These are phyloP conservation scores for Leccinum arenicola DNA, from an alignment of 768 basidiomycete species.

Conservation along the genomic window DNA sequence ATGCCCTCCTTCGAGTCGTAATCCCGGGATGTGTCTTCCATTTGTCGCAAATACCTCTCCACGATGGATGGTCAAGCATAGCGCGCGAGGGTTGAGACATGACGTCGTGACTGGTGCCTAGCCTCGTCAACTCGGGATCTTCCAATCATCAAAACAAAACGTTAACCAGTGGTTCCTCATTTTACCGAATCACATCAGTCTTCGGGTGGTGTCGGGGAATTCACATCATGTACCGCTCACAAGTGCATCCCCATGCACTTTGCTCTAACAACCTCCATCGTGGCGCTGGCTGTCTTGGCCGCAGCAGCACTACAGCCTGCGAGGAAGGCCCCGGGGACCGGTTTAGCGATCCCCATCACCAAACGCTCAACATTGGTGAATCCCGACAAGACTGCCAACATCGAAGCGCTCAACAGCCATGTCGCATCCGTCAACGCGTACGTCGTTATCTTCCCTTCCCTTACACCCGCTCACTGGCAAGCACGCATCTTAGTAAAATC, in stretches of 20 bases:
- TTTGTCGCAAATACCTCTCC: no score
- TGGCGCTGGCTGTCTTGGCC: conserved; percentile 4
- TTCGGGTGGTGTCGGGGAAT: no score
- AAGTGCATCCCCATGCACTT: background rate
- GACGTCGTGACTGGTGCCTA: no score
- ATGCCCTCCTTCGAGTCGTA: no score
- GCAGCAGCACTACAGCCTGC: conserved; percentile 3
- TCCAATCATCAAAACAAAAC: no score
- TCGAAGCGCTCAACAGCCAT: conserved; percentile 6
- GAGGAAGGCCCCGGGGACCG: background rate
- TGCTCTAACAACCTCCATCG: background rate
- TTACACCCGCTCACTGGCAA: background rate
- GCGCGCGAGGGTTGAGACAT: no score
- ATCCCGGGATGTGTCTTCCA: no score
- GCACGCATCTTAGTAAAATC: background rate
- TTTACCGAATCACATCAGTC: no score
- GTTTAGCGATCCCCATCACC: conserved; percentile 8
- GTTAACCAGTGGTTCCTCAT: no score
- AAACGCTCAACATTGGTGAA: conserved; percentile 8
- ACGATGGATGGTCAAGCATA: no score
- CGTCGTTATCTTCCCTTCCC: background rate
- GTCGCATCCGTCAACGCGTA: conserved; percentile 4
- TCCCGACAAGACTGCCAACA: conserved; percentile 1
- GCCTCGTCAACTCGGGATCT: no score
- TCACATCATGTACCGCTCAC: no score